Evolutionary conservation across 208 protist genomes (phyloP).

Genomic region (Trichomonas vaginalis): DNA sequence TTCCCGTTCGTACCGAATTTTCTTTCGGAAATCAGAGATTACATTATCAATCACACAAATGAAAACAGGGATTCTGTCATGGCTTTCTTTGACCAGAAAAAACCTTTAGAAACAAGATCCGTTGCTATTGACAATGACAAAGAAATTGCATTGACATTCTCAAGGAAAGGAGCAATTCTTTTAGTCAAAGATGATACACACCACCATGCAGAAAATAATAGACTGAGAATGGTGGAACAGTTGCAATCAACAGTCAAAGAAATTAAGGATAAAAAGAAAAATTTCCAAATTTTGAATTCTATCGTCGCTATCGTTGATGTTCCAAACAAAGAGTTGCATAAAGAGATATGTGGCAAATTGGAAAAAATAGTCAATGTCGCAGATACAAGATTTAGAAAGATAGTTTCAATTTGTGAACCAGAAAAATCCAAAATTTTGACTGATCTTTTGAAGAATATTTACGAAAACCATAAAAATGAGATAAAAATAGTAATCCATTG

Average conservation of each 20-base stretch:
- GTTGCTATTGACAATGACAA: neutral
- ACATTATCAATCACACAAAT: neutral
- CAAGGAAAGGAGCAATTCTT: neutral
- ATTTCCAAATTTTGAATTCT: neutral
- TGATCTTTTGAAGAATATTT: neutral
- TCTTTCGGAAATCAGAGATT: neutral
- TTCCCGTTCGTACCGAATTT: neutral
- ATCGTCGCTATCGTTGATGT: neutral
- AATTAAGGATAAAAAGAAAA: neutral
- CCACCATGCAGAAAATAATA: neutral
- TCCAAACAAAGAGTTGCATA: neutral
- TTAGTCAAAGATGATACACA: neutral
- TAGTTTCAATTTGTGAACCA: neutral
- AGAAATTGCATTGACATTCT: neutral
- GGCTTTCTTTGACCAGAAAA: neutral
- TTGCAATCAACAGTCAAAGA: neutral
- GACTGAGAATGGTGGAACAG: neutral
- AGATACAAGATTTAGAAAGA: neutral
- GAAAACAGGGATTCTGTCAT: neutral
- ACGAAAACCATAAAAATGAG: neutral
- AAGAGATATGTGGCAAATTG: neutral
- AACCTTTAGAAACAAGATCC: neutral
- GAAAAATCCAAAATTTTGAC: neutral
- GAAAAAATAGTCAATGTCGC: neutral
- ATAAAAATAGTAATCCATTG: neutral